Conservation (phyloP, 2,329 filamentous ascomycete species). For the Elsinoe batatas region DNA sequence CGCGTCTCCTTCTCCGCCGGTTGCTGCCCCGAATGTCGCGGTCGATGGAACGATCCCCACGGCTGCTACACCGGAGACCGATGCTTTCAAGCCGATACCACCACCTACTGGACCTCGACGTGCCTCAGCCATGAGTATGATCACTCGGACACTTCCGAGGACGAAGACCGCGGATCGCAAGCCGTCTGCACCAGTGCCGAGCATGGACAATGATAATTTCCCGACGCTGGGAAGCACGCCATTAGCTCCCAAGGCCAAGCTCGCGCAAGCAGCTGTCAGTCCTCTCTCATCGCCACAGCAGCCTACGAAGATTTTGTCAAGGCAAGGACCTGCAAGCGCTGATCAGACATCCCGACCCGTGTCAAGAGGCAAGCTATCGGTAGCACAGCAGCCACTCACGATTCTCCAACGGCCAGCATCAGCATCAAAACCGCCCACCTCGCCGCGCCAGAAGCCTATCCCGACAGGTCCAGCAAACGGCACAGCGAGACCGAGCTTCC, state of each 20-base stretch:
- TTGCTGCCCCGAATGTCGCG: neutral
- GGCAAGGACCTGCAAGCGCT: constrained; percentile 12
- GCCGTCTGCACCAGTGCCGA: constrained; percentile 2
- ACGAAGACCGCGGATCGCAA: constrained; percentile 16
- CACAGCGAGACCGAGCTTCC: constrained; percentile 19
- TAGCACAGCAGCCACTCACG: constrained; percentile 2
- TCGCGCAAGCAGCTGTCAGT: constrained; percentile 1
- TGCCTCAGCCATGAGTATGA: constrained; percentile 22
- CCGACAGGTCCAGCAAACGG: constrained; percentile 16
- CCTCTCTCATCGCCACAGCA: neutral
- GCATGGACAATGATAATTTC: constrained; percentile 7
- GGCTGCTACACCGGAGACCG: constrained; percentile 9
- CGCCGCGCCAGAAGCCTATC: neutral
- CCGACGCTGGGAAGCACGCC: constrained; percentile 15
- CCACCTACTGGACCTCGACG: constrained; percentile 3
- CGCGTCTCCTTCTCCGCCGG: constrained; percentile 17
- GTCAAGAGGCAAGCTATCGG: constrained; percentile 5
- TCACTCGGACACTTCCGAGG: constrained; percentile 26
- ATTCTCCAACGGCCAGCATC: constrained; percentile 18
- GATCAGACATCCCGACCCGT: constrained; percentile 5
- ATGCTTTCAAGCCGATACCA: constrained; percentile 15
- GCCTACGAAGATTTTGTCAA: constrained; percentile 13
- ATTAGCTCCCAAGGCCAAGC: constrained; percentile 9
- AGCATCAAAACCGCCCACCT: constrained; percentile 3
- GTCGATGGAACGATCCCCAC: constrained; percentile 19